Evolutionary conservation across 108 stramenopile genomes (phyloP).

Genomic region (Asterionellopsis glacialis): DNA sequence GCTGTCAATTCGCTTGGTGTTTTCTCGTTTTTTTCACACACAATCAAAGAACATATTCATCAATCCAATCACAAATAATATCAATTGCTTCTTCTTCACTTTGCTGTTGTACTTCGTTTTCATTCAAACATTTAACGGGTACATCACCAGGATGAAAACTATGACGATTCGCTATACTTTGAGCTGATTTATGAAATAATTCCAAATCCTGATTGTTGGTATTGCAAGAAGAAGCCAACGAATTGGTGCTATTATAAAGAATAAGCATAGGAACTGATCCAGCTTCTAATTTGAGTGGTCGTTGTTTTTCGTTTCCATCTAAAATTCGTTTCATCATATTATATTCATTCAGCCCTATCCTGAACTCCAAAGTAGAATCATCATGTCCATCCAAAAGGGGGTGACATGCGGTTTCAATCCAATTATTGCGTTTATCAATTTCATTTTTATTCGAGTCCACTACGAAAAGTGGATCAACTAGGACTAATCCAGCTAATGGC

Average conservation of each 20-base stretch:
- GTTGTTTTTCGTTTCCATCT: neutral
- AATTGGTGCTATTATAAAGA: conserved; percentile 7
- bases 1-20: too few species aligned
- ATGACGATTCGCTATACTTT: conserved; percentile 19
- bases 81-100: neutral
- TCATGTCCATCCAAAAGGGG: too few species aligned
- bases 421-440: conserved; percentile 3
- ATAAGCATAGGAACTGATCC: conserved; percentile 55
- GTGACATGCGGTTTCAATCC: neutral
- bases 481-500: conserved; percentile 38
- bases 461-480: conserved; percentile 46
- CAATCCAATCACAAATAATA: conserved; percentile 3
- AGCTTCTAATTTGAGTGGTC: conserved; percentile 38
- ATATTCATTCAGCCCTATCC: too few species aligned
- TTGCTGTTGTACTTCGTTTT: neutral
- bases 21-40: too few species aligned
- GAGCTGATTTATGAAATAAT: neutral
- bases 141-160: conserved; percentile 15
- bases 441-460: neutral
- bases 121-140: neutral
- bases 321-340: neutral
- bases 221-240: too few species aligned
- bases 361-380: too few species aligned
- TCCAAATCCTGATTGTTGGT: too few species aligned
- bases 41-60: neutral